Base-by-base conservation (phyloP, 148 eudicot genomes). In the Tetragonia tetragonoides region DNA sequence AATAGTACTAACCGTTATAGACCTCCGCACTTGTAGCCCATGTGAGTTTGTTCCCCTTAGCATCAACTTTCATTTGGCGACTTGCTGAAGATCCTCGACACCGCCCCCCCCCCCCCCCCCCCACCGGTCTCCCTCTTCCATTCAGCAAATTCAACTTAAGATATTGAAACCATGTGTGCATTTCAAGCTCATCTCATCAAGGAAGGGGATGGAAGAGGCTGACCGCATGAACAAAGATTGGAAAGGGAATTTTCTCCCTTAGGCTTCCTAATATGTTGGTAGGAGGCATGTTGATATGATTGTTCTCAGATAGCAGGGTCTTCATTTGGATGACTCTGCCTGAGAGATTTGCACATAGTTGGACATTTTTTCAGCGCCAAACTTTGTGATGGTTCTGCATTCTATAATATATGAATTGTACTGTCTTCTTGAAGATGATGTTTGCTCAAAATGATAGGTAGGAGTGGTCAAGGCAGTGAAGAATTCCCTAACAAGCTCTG, bases 401-500 rank as follows among this genome's bases (percentile, higher is more conserved):
- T 49, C 28, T 16, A 14, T 44, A 28, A 11, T 0, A 28, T 28
- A 46, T 70, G 37, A 42, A 15, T 6, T 12, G 44, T 38, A 34
- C 11, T 10, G 53, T 18, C 7, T 18, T 53, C 24, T 66, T 81
- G 83, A 42, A 67, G 68, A 68, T 81, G 23, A 77, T 59, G 28
- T 14, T 70, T 67, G 24, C 56, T 46, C 14, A 28, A 72, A 66
- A 66, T 77, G 81, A 73, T 39, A 93, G 95, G 37, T 90, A 71
- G 96, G 94, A 74, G 98, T 93, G 74, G 81, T 93, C 80, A 86
- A 87, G 23, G 98, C 98, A 47, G 91, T 93, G 79, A 91, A 91
- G 86, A 88, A 81, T 75, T 84, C 90, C 10, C 34, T 93, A 77
- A 73, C 82, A 34, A 85, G 77, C 77, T 86, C 96, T 2, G 73